Evolutionary conservation across 768 basidiomycete species (phyloP), one percentile per base, ranked within the genome.

Genomic region (Lactifluus hygrophoroides): DNA sequence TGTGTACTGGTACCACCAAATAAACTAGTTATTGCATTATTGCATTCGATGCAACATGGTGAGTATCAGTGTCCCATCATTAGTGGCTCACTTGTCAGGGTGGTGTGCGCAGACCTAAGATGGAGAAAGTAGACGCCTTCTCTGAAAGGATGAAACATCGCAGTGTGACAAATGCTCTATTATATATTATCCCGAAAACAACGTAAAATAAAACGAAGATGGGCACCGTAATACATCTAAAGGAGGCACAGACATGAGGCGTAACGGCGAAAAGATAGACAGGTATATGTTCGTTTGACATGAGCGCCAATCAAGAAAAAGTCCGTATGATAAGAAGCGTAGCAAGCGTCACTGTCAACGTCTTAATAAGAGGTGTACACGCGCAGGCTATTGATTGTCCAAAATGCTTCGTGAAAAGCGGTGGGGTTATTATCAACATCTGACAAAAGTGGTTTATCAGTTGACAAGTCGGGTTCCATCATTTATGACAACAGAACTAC

Each of bases 381-480:
- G 32, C 76, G 74, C 34, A 88, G 68, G 17, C 78, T 76, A 64
- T 81, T 80, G 68, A 90, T 75, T 61, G 80, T 81, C 85, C 85
- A 90, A 69, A 83, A 88, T 1, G 87, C 84, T 17, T 85, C 74
- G 11, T 59, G 40, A 69, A 88, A 88, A 13, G 75, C 76, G 5
- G 65, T 57, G 0, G 88, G 86, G 63, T 83, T 77, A 59, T 80
- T 77, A 67, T 81, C 69, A 30, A 88, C 86, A 62, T 76, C 83
- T 84, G 54, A 43, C 5, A 21, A 19, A 43, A 11, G 43, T 43
- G n/a, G 10, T 46, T 7, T 9, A n/a, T 40, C 16, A 38, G 38
- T 55, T 7, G 34, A 28, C 25, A n/a, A 40, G 44, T 28, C 13
- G 10, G 3, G 8, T 17, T 11, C 28, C 14, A 2, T 16, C 44